Conservation (phyloP, 2,329 filamentous ascomycete genomes). For the Fusarium sororula region DNA sequence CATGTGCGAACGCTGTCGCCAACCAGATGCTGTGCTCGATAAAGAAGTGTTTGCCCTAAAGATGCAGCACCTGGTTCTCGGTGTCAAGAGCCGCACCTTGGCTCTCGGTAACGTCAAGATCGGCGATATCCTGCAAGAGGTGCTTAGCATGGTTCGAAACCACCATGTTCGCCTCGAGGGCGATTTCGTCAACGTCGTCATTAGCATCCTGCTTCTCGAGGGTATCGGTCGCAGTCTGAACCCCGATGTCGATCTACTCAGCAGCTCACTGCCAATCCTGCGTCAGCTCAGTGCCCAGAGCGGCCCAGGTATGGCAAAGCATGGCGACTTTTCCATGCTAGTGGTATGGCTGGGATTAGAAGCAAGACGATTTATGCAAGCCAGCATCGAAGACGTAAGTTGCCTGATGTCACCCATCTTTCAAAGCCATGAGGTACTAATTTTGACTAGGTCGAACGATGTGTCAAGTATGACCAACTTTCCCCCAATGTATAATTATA, state of each 20-base stretch:
- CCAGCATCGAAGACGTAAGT: constrained; percentile 86
- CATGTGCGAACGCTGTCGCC: constrained; percentile 95
- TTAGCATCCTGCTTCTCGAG: constrained; percentile 91
- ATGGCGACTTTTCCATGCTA: constrained; percentile 84
- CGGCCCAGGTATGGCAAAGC: constrained; percentile 73
- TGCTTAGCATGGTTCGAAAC: constrained; percentile 86
- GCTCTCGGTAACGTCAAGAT: constrained; percentile 95
- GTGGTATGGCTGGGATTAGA: constrained; percentile 93
- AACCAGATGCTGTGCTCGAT: constrained; percentile 89
- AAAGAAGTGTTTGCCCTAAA: constrained; percentile 90
- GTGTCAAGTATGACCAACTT: constrained; percentile 89
- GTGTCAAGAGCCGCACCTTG: constrained; percentile 89
- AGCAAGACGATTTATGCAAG: constrained; percentile 87
- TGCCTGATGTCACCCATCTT: neutral
- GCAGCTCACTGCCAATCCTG: constrained; percentile 87
- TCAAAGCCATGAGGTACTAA: neutral
- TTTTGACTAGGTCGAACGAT: constrained; percentile 74
- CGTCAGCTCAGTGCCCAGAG: constrained; percentile 85
- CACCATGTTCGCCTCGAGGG: constrained; percentile 96
- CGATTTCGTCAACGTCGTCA: constrained; percentile 97
- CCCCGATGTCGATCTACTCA: constrained; percentile 86
- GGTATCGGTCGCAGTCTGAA: constrained; percentile 91
- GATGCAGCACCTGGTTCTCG: constrained; percentile 95
- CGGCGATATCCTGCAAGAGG: constrained; percentile 91
- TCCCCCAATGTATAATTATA: constrained; percentile 81